Base-by-base conservation (phyloP, 331 rosid genomes). In the Arachis monticola region DNA sequence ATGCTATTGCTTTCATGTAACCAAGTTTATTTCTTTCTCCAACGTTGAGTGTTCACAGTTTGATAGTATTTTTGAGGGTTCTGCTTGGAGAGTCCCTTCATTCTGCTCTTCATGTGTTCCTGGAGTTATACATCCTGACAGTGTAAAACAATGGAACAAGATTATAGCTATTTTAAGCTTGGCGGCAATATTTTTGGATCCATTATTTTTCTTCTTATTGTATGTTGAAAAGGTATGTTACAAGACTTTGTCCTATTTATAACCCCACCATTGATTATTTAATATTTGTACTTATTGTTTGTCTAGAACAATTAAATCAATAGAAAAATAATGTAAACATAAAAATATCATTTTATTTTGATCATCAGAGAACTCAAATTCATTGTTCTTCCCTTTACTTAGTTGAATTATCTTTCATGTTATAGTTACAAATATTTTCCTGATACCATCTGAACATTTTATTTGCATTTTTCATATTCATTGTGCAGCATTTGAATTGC, bases 81-180 rank as follows among this genome's bases (percentile, higher is more conserved):
- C 87, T 69, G 91, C 81, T 0, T 77, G 84, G 77, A 88, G 75
- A 74, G 79, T 82, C 63, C 48, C 12, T 72, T 70, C 91, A 42
- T 87, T 69, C 77, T 70, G 85, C 74, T 48, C 70, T 77, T 79
- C 82, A 40, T 82, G 44, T 76, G 74, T 85, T 79, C 88, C 88
- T 27, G 86, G 89, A 67, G 89, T 87, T 45, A 87, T 90, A 84
- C 85, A 87, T 64, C 92, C 93, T 77, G 93, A 88, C 65, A 11
- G 88, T 14, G 80, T 90, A 53, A 91, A 86, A 66, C 83, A 31
- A 2, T 90, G 96, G 96, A 90, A 73, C 84, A 73, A 85, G 68
- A 82, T 82, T 71, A 83, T 90, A 17, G 90, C 74, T 81, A 86
- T 85, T 65, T 73, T 86, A 69, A 85, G 93, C 87, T 64, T 88